Evolutionary conservation across 2,329 filamentous ascomycete species (phyloP).

Genomic region (Trichoderma sp.): DNA sequence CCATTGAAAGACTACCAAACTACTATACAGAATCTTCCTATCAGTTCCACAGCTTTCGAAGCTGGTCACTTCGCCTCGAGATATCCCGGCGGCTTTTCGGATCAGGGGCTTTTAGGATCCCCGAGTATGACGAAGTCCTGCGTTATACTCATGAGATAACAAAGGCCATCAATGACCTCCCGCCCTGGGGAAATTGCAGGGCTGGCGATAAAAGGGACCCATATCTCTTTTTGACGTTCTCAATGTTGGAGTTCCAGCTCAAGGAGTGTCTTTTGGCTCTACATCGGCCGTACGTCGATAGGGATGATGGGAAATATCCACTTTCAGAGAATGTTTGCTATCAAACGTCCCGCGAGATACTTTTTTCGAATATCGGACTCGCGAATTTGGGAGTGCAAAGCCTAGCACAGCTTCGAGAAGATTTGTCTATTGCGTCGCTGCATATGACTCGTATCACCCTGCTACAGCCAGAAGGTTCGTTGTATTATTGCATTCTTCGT

Average conservation of each 20-base stretch:
- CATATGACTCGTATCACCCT: constrained; percentile 16
- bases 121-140: constrained; percentile 9
- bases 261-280: constrained; percentile 9
- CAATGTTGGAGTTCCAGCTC: constrained; percentile 12
- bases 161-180: constrained; percentile 9
- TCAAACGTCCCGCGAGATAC: constrained; percentile 13
- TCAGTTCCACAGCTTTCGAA: constrained; percentile 11
- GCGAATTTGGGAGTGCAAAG: not conserved
- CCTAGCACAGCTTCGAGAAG: constrained; percentile 10
- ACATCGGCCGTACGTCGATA: not conserved
- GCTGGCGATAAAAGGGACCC: not conserved
- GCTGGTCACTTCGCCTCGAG: constrained; percentile 13
- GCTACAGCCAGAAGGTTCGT: constrained; percentile 7
- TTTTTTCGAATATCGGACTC: not conserved
- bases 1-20: not conserved
- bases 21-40: constrained; percentile 9
- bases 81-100: constrained; percentile 16
- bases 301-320: constrained; percentile 10
- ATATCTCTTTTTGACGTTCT: not conserved
- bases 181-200: not conserved
- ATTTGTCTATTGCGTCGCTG: constrained; percentile 1
- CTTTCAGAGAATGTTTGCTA: constrained; percentile 17
- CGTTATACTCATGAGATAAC: constrained; percentile 16
- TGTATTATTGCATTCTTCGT: no score
- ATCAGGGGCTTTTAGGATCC: not conserved